Conservation (phyloP, 768 basidiomycete species). For the Tricholomella constricta region DNA sequence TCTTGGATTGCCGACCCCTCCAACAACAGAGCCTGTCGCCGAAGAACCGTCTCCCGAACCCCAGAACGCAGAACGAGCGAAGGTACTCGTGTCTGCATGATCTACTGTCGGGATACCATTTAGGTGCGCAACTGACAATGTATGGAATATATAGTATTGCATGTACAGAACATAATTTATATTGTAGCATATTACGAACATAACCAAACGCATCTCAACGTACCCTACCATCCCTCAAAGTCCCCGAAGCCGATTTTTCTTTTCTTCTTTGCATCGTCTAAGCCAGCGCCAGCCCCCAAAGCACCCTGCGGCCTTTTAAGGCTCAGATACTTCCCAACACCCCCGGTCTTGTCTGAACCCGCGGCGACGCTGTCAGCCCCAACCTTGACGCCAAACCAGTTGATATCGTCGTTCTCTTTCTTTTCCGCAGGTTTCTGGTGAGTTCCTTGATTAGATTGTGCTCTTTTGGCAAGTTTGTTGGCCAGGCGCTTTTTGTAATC, state of each 20-base stretch:
- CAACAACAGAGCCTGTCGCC: slow-evolving; percentile 44
- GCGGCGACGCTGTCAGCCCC: slow-evolving; percentile 44
- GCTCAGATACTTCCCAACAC: slow-evolving; percentile 82
- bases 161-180: slow-evolving; percentile 7
- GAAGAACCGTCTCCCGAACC: slow-evolving; percentile 23
- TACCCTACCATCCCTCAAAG: slow-evolving; percentile 81
- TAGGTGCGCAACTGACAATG: neutral
- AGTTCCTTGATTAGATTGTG: slow-evolving; percentile 39
- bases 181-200: slow-evolving; percentile 8
- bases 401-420: slow-evolving; percentile 67
- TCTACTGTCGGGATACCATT: neutral
- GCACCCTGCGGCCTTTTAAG: slow-evolving; percentile 47
- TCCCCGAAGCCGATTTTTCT: slow-evolving; percentile 89
- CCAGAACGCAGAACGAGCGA: slow-evolving; percentile 16
- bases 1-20: slow-evolving; percentile 56
- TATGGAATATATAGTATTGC: neutral
- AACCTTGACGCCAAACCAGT: slow-evolving; percentile 91
- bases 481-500: slow-evolving; percentile 84
- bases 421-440: slow-evolving; percentile 40
- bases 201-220: neutral
- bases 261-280: slow-evolving; percentile 72
- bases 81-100: slow-evolving; percentile 38
- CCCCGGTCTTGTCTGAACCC: slow-evolving; percentile 37
- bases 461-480: slow-evolving; percentile 69
- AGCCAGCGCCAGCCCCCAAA: slow-evolving; percentile 15